Evolutionary conservation across 768 basidiomycete genomes (phyloP).

Genomic region (Mycena leptocephala): DNA sequence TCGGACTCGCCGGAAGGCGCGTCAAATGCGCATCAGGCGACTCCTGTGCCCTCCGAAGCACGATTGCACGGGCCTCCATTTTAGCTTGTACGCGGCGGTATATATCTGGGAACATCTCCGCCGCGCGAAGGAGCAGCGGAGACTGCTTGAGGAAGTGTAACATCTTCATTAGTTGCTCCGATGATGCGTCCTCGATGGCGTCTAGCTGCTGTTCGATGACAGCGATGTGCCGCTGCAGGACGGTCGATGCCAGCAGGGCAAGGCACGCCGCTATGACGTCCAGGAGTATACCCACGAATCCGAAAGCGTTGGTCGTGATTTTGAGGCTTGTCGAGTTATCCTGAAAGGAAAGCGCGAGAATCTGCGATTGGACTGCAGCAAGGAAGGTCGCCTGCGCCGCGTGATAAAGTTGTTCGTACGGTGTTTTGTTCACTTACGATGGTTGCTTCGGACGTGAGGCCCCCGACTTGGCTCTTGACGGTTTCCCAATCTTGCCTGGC

Average conservation of each 20-base stretch:
- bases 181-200: background rate
- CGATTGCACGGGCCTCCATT: background rate
- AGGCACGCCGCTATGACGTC: conserved; percentile 12
- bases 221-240: conserved; percentile 8
- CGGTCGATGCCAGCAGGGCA: background rate
- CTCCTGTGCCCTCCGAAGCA: background rate
- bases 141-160: background rate
- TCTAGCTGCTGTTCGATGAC: conserved; percentile 1
- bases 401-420: background rate
- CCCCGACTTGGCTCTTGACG: background rate
- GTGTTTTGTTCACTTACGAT: conserved; percentile 4
- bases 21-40: background rate
- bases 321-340: conserved; percentile 7
- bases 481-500: conserved; percentile 2
- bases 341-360: conserved; percentile 10
- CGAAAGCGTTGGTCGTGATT: background rate
- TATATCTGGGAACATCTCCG: background rate
- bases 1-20: background rate
- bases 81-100: background rate
- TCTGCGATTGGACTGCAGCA: conserved; percentile 19
- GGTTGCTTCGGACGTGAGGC: conserved; percentile 3
- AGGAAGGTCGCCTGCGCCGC: conserved; percentile 14
- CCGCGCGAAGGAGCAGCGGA: background rate
- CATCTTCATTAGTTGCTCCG: background rate
- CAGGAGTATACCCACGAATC: conserved; percentile 18